Base-by-base conservation (phyloP, 2,329 filamentous ascomycete species). In the Fusarium sp. region DNA sequence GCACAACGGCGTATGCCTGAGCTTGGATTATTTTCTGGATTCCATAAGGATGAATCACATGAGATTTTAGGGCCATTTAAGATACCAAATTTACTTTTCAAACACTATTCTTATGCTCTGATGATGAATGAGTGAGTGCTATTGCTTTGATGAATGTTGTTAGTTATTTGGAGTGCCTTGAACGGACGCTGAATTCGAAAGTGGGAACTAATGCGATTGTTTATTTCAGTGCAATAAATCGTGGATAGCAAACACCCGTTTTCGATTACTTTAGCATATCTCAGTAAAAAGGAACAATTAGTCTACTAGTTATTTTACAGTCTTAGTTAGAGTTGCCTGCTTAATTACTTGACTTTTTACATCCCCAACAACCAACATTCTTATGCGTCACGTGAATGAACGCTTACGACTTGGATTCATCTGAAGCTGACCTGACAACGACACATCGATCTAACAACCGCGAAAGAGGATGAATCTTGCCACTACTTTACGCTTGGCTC, bases 401-500 rank as follows among this genome's bases (percentile, higher is more conserved):
- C 15, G 24, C 21, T 49, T 9, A 24, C 13, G 18, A 28, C 41
- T 33, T 16, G 21, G 10, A 23, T 15, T 15, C 35, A 53, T 52
- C 49, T 23, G 18, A 16, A 39, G 24, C 47, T 57, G 47, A 55
- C 35, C 28, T 56, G 23, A 44, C 35, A 42, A 28, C 47, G 11
- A 55, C 24, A 24, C 33, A n/a, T 23, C 35, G 3, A 42, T 35
- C 24, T 16, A 3, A 11, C 29, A 20, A 53, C 56, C 18, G 20
- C 41, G 13, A 47, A 64, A 50, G 8, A 67, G 42, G 18, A 74
- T 75, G 74, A 56, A 50, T 47, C 13, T 55, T 41, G 42, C 57
- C n/a, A 63, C 58, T 54, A 46, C 52, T 16, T 37, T 63, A n/a
- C 47, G 35, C 21, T 46, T 75, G n/a, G 65, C 70, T 20, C 60